These are phyloP conservation scores for Colletotrichum sojae DNA, from an alignment of 2,329 filamentous ascomycete species.

Conservation along the genomic window DNA sequence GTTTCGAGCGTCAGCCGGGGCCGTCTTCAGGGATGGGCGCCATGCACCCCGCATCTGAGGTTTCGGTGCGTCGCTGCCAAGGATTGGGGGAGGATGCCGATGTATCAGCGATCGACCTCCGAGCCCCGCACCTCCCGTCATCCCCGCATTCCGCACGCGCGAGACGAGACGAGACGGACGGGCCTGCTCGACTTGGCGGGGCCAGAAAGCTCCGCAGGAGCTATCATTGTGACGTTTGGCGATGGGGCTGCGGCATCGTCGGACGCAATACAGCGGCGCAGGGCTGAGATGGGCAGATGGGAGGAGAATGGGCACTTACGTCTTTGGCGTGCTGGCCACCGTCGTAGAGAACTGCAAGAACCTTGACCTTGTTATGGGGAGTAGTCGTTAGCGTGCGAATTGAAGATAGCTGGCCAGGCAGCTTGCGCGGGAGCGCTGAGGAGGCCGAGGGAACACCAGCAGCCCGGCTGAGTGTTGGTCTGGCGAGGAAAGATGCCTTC, in stretches of 20 bases:
- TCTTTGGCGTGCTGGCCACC: conserved; percentile 90
- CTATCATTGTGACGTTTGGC: conserved; percentile 37
- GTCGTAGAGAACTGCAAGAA: conserved; percentile 95
- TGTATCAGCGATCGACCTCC: conserved; percentile 41
- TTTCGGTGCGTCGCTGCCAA: conserved; percentile 31
- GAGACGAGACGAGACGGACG: conserved; percentile 8
- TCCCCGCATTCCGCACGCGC: conserved; percentile 36
- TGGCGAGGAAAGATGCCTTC: conserved; percentile 41
- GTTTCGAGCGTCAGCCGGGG: conserved; percentile 37
- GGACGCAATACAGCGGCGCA: not conserved
- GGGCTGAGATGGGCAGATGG: not conserved
- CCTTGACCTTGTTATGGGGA: conserved; percentile 81
- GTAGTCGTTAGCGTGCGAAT: conserved; percentile 70
- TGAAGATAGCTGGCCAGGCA: conserved; percentile 59
- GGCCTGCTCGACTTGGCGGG: conserved; percentile 23
- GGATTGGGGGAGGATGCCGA: conserved; percentile 37
- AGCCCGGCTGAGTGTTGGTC: conserved; percentile 40
- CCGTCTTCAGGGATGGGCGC: conserved; percentile 11
- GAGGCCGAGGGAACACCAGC: conserved; percentile 29
- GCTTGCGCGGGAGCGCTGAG: conserved; percentile 58
- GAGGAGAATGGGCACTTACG: conserved; percentile 62
- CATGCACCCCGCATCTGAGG: conserved; percentile 40
- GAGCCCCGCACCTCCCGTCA: conserved; percentile 40
- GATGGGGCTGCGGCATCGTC: not conserved
- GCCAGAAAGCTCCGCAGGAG: conserved; percentile 30